These are phyloP conservation scores for Cochlearia excelsa DNA, from an alignment of 345 rosid genomes.

Conservation along the genomic window DNA sequence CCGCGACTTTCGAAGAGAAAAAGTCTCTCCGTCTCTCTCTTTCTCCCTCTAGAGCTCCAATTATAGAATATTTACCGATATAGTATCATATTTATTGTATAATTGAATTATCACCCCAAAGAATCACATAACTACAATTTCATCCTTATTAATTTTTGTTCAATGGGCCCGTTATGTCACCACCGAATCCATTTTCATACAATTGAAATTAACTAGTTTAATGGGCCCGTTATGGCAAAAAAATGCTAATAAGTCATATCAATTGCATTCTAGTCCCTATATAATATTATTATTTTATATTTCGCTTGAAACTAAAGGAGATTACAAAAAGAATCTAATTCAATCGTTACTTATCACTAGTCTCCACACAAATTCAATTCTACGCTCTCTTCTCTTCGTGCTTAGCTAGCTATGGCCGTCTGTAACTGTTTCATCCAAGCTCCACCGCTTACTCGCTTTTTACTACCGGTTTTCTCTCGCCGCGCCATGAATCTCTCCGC, in stretches of 20 bases:
- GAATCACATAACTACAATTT: background rate
- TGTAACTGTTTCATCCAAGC: constrained; percentile 40
- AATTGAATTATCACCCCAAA: background rate
- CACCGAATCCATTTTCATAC: too few species aligned
- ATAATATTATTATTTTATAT: background rate
- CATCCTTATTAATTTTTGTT: background rate
- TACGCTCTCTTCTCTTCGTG: background rate
- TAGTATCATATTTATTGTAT: background rate
- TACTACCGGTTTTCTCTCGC: constrained; percentile 36
- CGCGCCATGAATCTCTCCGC: constrained; percentile 23
- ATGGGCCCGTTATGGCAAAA: too few species aligned
- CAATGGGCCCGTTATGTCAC: too few species aligned
- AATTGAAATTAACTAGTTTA: too few species aligned
- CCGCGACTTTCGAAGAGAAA: constrained; percentile 39
- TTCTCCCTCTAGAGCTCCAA: constrained; percentile 11
- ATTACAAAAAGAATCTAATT: background rate
- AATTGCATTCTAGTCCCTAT: background rate
- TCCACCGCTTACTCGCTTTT: constrained; percentile 33
- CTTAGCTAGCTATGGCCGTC: constrained; percentile 44
- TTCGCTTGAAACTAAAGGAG: background rate
- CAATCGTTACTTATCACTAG: constrained; percentile 14
- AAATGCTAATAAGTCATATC: too few species aligned
- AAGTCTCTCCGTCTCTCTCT: constrained; percentile 27
- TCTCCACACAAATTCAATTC: constrained; percentile 24
- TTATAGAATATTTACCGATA: constrained; percentile 17